Evolutionary conservation across 208 protist species (phyloP).

Genomic region (Acanthamoeba triangularis): DNA sequence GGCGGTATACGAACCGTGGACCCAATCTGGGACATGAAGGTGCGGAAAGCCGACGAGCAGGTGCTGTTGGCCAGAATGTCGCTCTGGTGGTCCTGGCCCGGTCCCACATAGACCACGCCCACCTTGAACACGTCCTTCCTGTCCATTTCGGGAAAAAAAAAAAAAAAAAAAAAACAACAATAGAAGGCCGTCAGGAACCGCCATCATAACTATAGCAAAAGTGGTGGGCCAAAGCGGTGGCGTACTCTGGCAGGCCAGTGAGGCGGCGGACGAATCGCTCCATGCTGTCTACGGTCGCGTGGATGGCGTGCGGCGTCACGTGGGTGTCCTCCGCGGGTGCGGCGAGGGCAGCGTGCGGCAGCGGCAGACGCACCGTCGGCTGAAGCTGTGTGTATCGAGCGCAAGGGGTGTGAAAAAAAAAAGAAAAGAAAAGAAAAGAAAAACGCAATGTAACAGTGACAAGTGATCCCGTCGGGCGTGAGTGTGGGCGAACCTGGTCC

Average conservation of each 20-base stretch:
- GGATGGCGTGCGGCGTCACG: neutral
- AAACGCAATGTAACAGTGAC: too few species aligned
- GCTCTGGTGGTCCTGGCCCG: conserved; percentile 12
- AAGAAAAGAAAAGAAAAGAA: too few species aligned
- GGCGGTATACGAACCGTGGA: neutral
- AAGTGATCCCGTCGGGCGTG: too few species aligned
- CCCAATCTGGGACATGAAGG: neutral
- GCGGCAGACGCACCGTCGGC: neutral
- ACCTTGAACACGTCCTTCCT: conserved; percentile 61
- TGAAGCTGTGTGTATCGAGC: neutral
- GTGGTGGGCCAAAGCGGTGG: neutral
- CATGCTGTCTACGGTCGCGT: neutral
- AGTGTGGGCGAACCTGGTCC: neutral
- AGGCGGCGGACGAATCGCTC: conserved; percentile 5
- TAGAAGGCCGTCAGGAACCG: too few species aligned
- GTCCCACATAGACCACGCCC: conserved; percentile 30
- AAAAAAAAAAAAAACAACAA: too few species aligned
- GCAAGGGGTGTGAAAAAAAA: too few species aligned
- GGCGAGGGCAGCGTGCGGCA: neutral
- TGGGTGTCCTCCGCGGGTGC: neutral
- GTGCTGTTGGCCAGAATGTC: conserved; percentile 7
- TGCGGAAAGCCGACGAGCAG: neutral
- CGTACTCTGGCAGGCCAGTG: neutral
- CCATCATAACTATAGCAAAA: too few species aligned
- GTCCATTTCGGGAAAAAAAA: too few species aligned